Conservation (phyloP, 768 basidiomycete genomes). For the Tylopilus subfusipes region DNA sequence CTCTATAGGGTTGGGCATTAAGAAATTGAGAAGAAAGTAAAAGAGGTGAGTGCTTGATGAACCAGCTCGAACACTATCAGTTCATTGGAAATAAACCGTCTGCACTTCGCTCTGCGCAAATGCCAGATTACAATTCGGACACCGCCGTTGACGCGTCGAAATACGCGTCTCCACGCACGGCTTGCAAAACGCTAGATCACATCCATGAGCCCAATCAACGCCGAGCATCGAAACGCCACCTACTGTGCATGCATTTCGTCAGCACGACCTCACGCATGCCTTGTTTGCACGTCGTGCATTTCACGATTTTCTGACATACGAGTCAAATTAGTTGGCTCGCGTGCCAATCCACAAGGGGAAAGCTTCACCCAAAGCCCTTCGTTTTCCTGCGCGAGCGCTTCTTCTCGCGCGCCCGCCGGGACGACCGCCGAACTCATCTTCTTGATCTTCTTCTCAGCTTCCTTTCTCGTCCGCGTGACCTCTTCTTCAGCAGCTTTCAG, state of each 20-base stretch:
- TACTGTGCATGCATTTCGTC: conserved; percentile 90
- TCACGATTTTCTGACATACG: conserved; percentile 61
- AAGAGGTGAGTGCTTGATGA: no score
- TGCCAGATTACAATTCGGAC: conserved; percentile 78
- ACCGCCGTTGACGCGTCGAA: conserved; percentile 87
- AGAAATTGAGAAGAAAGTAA: not conserved
- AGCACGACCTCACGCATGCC: conserved; percentile 77
- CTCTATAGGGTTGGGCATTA: not conserved
- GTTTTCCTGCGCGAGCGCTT: conserved; percentile 45
- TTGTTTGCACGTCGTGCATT: conserved; percentile 84
- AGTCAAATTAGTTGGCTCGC: not conserved
- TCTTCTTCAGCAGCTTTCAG: conserved; percentile 42
- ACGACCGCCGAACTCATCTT: conserved; percentile 34
- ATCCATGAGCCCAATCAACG: not conserved
- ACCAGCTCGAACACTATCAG: no score
- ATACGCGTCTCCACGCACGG: conserved; percentile 84
- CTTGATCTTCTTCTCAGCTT: conserved; percentile 52
- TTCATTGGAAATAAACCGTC: conserved; percentile 55
- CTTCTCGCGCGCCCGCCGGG: conserved; percentile 29
- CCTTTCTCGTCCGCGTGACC: conserved; percentile 44
- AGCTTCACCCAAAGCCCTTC: conserved; percentile 54
- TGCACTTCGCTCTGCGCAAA: conserved; percentile 88
- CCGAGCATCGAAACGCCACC: conserved; percentile 29
- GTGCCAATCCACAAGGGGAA: not conserved
- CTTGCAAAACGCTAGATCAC: conserved; percentile 72